Percentiles rank a stretch among this genome's conserved stretches.
Conservation (phyloP, 2,329 filamentous ascomycete genomes). For the Xylaria sp. region DNA sequence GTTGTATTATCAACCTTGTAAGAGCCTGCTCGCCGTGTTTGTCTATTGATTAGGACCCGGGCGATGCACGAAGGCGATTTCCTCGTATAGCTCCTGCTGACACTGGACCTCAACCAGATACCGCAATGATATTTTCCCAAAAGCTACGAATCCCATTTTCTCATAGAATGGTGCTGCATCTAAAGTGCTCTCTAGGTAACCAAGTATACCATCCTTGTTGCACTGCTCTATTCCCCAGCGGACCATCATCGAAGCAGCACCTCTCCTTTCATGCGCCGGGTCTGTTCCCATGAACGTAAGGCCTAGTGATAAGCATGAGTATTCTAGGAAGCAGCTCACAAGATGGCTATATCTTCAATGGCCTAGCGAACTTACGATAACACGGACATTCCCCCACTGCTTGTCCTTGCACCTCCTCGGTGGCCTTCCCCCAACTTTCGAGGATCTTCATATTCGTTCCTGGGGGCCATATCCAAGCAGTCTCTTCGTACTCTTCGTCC, state of each 20-base stretch:
- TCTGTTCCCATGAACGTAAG: conserved; percentile 46
- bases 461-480: conserved; percentile 44
- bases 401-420: conserved; percentile 35
- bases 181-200: conserved; percentile 46
- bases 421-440: conserved; percentile 34
- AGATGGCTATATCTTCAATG: background rate
- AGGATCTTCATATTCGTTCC: conserved; percentile 41
- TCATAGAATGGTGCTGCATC: conserved; percentile 45
- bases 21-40: no score
- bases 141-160: conserved; percentile 38
- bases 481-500: conserved; percentile 39
- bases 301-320: conserved; percentile 24
- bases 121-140: conserved; percentile 37
- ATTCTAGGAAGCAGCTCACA: background rate
- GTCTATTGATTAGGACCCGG: background rate
- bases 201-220: conserved; percentile 15
- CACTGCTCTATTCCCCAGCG: conserved; percentile 43
- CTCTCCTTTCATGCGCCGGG: conserved; percentile 36
- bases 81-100: conserved; percentile 34
- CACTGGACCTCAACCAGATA: background rate
- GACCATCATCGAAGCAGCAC: conserved; percentile 43
- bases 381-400: conserved; percentile 36
- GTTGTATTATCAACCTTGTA: no score
- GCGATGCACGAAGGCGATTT: conserved; percentile 41
- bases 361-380: conserved; percentile 41